phyloP scores from a whole-genome alignment of 768 basidiomycete genomes.

The Podaxis sp. region DNA sequence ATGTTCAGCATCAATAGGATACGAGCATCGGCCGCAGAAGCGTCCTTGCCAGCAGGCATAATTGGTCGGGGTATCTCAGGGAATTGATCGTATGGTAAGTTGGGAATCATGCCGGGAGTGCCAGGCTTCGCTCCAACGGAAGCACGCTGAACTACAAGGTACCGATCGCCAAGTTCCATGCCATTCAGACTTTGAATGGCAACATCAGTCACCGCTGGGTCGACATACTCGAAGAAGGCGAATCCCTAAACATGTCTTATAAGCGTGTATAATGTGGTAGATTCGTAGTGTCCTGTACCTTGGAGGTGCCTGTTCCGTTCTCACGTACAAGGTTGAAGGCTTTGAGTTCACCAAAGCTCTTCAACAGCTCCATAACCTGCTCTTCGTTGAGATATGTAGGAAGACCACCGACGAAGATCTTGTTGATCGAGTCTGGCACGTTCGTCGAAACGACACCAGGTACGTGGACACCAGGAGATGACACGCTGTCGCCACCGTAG shows the following conservation, averaged over 20 bases:
- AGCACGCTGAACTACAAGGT: slow-evolving; percentile 94
- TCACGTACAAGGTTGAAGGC: slow-evolving; percentile 99
- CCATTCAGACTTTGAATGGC: slow-evolving; percentile 96
- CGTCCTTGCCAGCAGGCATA: slow-evolving; percentile 75
- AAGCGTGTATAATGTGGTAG: background rate
- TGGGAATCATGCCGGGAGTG: slow-evolving; percentile 59
- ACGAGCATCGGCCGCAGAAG: slow-evolving; percentile 58
- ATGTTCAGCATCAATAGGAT: slow-evolving; percentile 99
- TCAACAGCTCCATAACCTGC: slow-evolving; percentile 96
- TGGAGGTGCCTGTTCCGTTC: slow-evolving; percentile 83
- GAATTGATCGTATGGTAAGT: slow-evolving; percentile 77
- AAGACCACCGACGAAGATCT: slow-evolving; percentile 95
- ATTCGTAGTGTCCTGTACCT: slow-evolving; percentile 46
- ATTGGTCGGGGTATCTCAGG: slow-evolving; percentile 85
- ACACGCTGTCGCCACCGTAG: slow-evolving; percentile 79
- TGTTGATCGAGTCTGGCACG: slow-evolving; percentile 96
- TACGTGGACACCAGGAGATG: slow-evolving; percentile 71
- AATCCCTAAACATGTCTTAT: slow-evolving; percentile 67
- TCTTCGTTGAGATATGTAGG: slow-evolving; percentile 97
- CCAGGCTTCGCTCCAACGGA: slow-evolving; percentile 89
- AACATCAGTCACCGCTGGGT: slow-evolving; percentile 84
- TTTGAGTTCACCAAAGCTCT: slow-evolving; percentile 95
- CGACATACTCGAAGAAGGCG: slow-evolving; percentile 98
- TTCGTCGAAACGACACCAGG: slow-evolving; percentile 96
- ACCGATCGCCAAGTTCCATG: slow-evolving; percentile 96